phyloP scores from a whole-genome alignment of 768 basidiomycete species.

The Lentinula raphanica region DNA sequence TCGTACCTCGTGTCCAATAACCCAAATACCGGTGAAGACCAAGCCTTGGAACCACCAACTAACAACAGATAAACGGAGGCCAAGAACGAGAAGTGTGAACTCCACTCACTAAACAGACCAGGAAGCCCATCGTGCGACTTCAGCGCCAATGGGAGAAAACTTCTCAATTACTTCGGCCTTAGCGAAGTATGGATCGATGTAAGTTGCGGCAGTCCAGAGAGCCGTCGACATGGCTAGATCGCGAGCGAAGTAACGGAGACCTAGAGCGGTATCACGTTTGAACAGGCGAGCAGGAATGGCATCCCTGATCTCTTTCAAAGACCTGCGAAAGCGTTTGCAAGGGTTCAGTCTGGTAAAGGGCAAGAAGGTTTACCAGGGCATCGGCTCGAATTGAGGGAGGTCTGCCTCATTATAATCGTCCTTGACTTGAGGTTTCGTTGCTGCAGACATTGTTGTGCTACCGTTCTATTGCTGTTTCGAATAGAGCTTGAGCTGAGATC shows the following conservation, averaged over 20 bases:
- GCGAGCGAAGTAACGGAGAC: conserved; percentile 38
- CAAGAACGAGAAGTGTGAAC: neutral
- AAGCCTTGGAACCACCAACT: conserved; percentile 63
- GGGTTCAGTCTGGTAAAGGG: neutral
- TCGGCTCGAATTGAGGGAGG: conserved; percentile 39
- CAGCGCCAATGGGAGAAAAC: conserved; percentile 31
- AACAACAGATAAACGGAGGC: neutral
- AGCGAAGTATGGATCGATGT: conserved; percentile 39
- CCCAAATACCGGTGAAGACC: conserved; percentile 56
- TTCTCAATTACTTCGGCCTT: conserved; percentile 14
- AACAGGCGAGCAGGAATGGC: conserved; percentile 45
- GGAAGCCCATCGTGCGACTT: conserved; percentile 33
- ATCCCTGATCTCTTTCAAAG: conserved; percentile 44
- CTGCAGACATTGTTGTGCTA: conserved; percentile 1
- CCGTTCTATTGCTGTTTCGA: conserved; percentile 1
- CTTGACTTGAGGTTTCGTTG: conserved; percentile 5
- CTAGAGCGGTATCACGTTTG: conserved; percentile 33
- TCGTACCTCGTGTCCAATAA: conserved; percentile 52
- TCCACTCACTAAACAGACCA: conserved; percentile 44
- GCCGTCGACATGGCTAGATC: conserved; percentile 40
- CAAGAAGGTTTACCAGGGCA: conserved; percentile 36
- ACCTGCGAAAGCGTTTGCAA: conserved; percentile 24
- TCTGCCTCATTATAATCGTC: conserved; percentile 24
- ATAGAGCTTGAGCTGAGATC: conserved; percentile 4
- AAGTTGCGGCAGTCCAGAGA: conserved; percentile 37